Conservation (phyloP, 2,329 filamentous ascomycete species). For the Periconia macrospinosa region DNA sequence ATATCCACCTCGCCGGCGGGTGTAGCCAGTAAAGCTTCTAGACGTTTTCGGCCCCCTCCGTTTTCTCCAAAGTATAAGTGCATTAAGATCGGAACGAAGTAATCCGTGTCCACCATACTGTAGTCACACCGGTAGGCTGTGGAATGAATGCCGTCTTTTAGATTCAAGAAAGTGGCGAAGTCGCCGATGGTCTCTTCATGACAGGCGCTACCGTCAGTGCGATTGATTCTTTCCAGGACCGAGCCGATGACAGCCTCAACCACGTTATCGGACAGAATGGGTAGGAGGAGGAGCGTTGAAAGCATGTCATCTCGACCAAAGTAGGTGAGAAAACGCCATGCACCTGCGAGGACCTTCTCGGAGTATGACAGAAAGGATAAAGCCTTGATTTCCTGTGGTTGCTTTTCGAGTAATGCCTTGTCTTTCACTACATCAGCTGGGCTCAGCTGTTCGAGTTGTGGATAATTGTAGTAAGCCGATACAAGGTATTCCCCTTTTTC, state of each 20-base stretch:
- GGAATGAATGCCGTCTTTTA: conserved; percentile 55
- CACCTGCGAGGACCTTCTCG: conserved; percentile 64
- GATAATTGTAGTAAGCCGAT: conserved; percentile 63
- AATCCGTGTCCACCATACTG: conserved; percentile 66
- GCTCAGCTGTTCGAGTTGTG: conserved; percentile 60
- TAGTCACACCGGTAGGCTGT: conserved; percentile 60
- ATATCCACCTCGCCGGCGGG: conserved; percentile 53
- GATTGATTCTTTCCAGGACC: conserved; percentile 63
- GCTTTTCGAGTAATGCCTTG: conserved; percentile 51
- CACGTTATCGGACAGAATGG: conserved; percentile 59
- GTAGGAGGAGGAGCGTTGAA: conserved; percentile 59
- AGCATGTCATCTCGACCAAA: conserved; percentile 69
- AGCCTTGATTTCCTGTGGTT: conserved; percentile 53
- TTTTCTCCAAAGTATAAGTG: conserved; percentile 60
- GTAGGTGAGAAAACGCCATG: conserved; percentile 68
- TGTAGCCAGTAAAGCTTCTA: conserved; percentile 41
- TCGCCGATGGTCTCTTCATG: conserved; percentile 69
- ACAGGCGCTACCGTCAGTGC: conserved; percentile 61
- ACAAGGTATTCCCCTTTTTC: conserved; percentile 60
- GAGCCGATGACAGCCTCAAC: conserved; percentile 64
- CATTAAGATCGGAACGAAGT: conserved; percentile 61
- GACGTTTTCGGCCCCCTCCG: conserved; percentile 43
- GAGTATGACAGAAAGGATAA: conserved; percentile 66
- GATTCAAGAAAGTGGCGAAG: conserved; percentile 63
- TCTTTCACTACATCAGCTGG: conserved; percentile 54